Evolutionary conservation across 768 basidiomycete genomes (phyloP), one percentile per base, ranked within the genome.

Genomic region (Leccinum sublutescens): DNA sequence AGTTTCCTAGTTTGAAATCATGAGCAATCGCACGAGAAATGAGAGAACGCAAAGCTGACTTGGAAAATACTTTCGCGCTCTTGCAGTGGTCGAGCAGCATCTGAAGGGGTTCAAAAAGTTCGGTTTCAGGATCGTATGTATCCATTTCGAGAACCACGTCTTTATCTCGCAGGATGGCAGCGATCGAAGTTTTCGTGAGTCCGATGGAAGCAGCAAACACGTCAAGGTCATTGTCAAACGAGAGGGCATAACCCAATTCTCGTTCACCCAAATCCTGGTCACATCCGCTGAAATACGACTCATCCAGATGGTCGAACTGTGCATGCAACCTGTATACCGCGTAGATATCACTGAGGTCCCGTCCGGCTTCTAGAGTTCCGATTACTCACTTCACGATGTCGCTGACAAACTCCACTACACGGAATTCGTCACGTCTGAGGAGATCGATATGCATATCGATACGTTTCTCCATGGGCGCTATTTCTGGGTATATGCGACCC

Each of bases 201-300:
- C 93, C 93, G 50, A 98, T 85, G 2, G 95, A 92, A 9, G 94
- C 95, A 19, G 92, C 85, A 72, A 98, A 95, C 73, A 91, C 90
- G 70, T 99, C 96, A 8, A 98, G 79, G 72, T 99, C 97, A 63
- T 86, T 83, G 68, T 99, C 96, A 63, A 96, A 87, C 11, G 88
- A 83, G 25, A 86, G 75, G 1, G 89, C 84, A 67, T 91, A 88
- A 2, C 91, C 92, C 31, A 96, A 78, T 72, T 97, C 93, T 23
- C 90, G 84, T 75, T 98, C 96, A 11, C 88, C 93, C 25, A 96
- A 74, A 71, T 98, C 97, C 54, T 87, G 83, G n/a, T 92, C 88
- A 63, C 87, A 89, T 17, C 83, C 85, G 56, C 79, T 80, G 67
- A 98, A 94, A 72, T 95, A 91, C 1, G 90, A 86, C 66, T 93